phyloP scores from a whole-genome alignment of 1,284 basidiomycete species.

The Naganishia cerealis region DNA sequence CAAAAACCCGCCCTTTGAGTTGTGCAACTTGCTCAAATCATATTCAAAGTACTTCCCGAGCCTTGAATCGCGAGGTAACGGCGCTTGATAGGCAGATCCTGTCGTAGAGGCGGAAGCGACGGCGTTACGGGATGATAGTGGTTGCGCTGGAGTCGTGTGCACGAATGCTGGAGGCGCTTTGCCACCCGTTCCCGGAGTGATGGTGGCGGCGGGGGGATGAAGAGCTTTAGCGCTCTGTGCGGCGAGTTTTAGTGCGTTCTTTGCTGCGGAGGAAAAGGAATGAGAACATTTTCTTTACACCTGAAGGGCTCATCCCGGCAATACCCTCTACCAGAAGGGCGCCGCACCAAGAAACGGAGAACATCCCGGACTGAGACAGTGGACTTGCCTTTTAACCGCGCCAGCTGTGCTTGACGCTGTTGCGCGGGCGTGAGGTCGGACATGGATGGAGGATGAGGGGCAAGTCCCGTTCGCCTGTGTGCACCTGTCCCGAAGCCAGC shows the following conservation, averaged over 20 bases:
- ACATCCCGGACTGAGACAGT: not conserved
- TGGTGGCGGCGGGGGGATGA: conserved; percentile 13
- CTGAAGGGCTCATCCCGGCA: not conserved
- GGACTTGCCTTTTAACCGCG: conserved; percentile 52
- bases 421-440: conserved; percentile 41
- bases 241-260: conserved; percentile 30
- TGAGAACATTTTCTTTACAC: conserved; percentile 22
- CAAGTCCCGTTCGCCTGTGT: not conserved
- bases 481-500: no score
- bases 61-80: conserved; percentile 48
- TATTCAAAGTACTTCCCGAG: conserved; percentile 82
- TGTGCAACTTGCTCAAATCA: conserved; percentile 90
- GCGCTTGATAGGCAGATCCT: conserved; percentile 34
- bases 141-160: conserved; percentile 42
- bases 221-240: conserved; percentile 33
- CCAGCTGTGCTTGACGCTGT: conserved; percentile 51
- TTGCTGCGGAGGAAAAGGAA: conserved; percentile 11
- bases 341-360: not conserved
- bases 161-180: conserved; percentile 39
- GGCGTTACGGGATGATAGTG: conserved; percentile 47
- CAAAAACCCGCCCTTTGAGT: conserved; percentile 85
- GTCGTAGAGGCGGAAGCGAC: conserved; percentile 41
- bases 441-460: not conserved
- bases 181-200: not conserved
- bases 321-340: not conserved